A percentile compares a stretch with the other conserved stretches of the same genome.
These are phyloP conservation scores for Chrysanthemum lavandulifolium DNA, from an alignment of 129 eudicot species.

Conservation along the genomic window DNA sequence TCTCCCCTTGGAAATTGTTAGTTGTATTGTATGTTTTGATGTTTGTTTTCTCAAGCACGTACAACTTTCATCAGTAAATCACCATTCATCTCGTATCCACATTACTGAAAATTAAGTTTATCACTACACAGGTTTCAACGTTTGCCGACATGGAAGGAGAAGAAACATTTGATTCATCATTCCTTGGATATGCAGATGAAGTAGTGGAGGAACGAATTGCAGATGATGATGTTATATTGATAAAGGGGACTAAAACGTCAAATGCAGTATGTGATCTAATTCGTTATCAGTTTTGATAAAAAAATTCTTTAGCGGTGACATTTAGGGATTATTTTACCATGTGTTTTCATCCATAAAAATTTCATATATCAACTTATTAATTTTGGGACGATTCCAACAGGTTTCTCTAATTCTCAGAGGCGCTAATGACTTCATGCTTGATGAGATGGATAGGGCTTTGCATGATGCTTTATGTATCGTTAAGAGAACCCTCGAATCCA, in stretches of 20 bases:
- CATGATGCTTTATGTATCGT: conserved; percentile 94
- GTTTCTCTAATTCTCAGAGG: conserved; percentile 86
- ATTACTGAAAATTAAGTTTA: no score
- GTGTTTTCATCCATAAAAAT: not conserved
- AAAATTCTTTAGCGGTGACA: not conserved
- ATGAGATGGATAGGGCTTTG: conserved; percentile 95
- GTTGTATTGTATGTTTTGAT: conserved; percentile 5
- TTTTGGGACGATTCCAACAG: conserved; percentile 36
- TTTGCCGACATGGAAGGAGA: conserved; percentile 99
- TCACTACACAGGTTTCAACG: conserved; percentile 67
- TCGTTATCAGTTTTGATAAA: not conserved
- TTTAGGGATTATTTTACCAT: not conserved
- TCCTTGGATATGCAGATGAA: conserved; percentile 94
- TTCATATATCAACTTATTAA: not conserved
- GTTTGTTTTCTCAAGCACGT: not conserved
- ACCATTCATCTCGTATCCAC: no score
- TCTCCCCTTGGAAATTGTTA: no score
- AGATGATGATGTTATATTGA: conserved; percentile 91
- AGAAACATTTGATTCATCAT: conserved; percentile 91
- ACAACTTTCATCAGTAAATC: no score
- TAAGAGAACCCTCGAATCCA: conserved; percentile 92
- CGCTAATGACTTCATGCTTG: conserved; percentile 96
- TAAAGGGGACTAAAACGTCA: conserved; percentile 86
- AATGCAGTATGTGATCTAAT: conserved; percentile 66
- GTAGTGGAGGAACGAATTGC: conserved; percentile 97